Evolutionary conservation across 805 yeast species (phyloP).

Genomic region (Deakozyma indianensis): DNA sequence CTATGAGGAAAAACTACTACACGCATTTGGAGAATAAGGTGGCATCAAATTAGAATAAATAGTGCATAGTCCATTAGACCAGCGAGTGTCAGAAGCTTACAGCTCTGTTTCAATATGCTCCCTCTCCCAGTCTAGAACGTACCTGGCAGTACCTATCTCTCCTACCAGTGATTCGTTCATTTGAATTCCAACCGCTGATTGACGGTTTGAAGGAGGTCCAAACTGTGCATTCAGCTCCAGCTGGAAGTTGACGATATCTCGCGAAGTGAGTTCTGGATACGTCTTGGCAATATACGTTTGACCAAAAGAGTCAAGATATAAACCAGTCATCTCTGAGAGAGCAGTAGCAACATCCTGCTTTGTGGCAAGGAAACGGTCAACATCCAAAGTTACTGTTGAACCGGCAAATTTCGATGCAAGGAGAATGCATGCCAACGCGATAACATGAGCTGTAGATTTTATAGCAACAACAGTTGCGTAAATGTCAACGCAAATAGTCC

Average conservation of each 20-base stretch:
- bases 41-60: neutral
- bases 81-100: too few relatives aligned
- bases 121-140: constrained; percentile 16
- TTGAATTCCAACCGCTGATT: constrained; percentile 2
- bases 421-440: constrained; percentile 54
- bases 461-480: constrained; percentile 55
- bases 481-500: constrained; percentile 67
- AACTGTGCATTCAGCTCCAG: neutral
- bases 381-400: neutral
- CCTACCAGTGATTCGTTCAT: constrained; percentile 20
- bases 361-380: neutral
- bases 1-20: constrained; percentile 17
- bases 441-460: constrained; percentile 59
- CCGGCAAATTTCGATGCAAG: constrained; percentile 39
- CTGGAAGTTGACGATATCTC: neutral
- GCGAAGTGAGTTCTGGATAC: neutral
- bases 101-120: constrained; percentile 11
- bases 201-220: neutral
- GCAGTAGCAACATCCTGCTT: constrained; percentile 2
- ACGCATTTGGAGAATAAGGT: constrained; percentile 4
- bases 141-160: constrained; percentile 18
- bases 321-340: neutral
- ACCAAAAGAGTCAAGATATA: neutral
- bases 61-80: too few relatives aligned
- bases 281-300: neutral